A percentile compares a stretch with the other conserved stretches of the same genome.
Evolutionary conservation across 2,329 filamentous ascomycete species (phyloP).

Genomic region (Ceratocystis papillata): DNA sequence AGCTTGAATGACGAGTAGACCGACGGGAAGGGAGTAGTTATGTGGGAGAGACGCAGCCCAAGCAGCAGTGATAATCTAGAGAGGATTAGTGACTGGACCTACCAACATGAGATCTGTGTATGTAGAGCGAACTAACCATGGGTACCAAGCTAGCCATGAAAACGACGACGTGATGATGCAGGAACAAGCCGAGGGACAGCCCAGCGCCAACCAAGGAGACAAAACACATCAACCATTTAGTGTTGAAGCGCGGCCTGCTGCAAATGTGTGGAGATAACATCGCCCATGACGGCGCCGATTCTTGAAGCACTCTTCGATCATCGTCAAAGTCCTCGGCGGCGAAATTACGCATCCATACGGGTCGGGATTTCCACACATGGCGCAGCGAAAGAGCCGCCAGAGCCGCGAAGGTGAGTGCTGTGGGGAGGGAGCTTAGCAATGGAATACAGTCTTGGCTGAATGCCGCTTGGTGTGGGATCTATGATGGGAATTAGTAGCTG

Average conservation of each 20-base stretch:
- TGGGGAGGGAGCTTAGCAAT: constrained; percentile 10
- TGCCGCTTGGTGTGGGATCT: constrained; percentile 15
- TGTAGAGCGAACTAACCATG: constrained; percentile 1
- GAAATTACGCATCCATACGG: constrained; percentile 14
- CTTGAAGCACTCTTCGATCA: neutral
- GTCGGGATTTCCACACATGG: neutral
- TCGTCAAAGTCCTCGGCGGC: constrained; percentile 12
- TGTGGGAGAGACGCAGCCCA: constrained; percentile 1
- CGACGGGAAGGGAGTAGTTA: constrained; percentile 11
- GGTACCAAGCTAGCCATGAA: constrained; percentile 2
- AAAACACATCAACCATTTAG: neutral
- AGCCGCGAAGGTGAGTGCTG: constrained; percentile 3
- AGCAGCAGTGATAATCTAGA: constrained; percentile 8
- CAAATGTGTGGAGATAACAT: neutral
- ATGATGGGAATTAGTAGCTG: neutral
- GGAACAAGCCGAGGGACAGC: constrained; percentile 5
- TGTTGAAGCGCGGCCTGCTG: neutral
- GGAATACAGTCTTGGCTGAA: constrained; percentile 16
- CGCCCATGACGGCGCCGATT: neutral
- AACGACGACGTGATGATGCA: neutral
- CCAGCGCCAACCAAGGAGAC: constrained; percentile 2
- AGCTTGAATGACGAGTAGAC: constrained; percentile 30
- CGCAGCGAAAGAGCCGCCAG: neutral
- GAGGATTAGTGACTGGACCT: neutral
- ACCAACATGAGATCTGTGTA: neutral